Base-by-base conservation (phyloP, 805 yeast genomes). In the Hanseniaspora guilliermondii region DNA sequence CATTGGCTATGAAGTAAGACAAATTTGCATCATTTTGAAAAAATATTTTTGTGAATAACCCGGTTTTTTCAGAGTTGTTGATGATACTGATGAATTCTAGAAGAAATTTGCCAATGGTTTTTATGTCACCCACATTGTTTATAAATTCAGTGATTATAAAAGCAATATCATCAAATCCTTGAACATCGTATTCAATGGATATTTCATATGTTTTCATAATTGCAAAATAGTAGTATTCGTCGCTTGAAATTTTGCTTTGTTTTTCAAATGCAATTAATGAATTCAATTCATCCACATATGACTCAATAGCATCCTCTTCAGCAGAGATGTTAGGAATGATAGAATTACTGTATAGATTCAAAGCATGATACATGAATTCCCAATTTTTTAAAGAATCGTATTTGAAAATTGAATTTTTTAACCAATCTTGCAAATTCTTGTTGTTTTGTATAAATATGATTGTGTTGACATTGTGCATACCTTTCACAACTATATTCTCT, bases 391-490 rank as follows among this genome's bases (percentile, higher is more conserved):
- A n/a, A 5, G 4, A 8, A 9, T 19, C 17, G 3, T 42, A 12
- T 25, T 42, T 37, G 17, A 44, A 52, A 6, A 52, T 37, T 7
- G 49, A 19, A 6, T 36, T 19, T 22, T 52, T 52, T 16, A 52
- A 44, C 55, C 55, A 52, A 12, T 42, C 32, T 52, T 52, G 55
- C 8, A 52, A 25, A 6, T 36, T 12, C 9, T 36, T 22, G 22
- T 44, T 52, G 24, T 52, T 42, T 37, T 52, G 55, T 44, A 44
- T 52, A 12, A 44, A 52, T 14, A 49, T 52, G 22, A 52, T 52
- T 6, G 55, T 44, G n/a, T 52, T 52, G 27, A 52, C 45, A 36
- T 52, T 52, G 9, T n/a, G 16, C 55, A 52, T 52, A 44, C 55
- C 55, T 52, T 44, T 52, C 3, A 52, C 25, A 21, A 52, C 45